Evolutionary conservation across 495 filamentous ascomycete species (phyloP).

Genomic region (Xylaria flabelliformis): DNA sequence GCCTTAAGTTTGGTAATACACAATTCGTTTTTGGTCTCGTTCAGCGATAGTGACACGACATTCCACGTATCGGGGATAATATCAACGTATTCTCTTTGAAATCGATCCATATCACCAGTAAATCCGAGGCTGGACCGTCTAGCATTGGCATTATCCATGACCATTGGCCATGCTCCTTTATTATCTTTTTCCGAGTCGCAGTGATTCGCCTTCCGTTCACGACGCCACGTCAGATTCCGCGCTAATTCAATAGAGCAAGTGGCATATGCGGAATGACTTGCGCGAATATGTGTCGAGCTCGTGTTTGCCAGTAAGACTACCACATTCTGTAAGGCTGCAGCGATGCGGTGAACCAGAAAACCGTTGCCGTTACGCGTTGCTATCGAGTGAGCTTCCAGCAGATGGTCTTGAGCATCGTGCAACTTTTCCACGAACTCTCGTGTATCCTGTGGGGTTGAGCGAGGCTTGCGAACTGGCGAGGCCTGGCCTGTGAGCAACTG

Average conservation of each 20-base stretch:
- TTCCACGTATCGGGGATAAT: slow-evolving; percentile 85
- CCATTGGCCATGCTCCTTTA: slow-evolving; percentile 39
- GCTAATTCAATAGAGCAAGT: slow-evolving; percentile 67
- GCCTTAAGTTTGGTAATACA: slow-evolving; percentile 78
- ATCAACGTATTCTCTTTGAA: slow-evolving; percentile 76
- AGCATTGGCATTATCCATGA: slow-evolving; percentile 30
- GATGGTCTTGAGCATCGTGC: slow-evolving; percentile 63
- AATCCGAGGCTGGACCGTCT: slow-evolving; percentile 47
- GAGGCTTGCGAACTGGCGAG: slow-evolving; percentile 39
- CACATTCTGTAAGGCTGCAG: slow-evolving; percentile 64
- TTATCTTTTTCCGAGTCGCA: slow-evolving; percentile 41
- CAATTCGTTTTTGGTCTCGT: slow-evolving; percentile 79
- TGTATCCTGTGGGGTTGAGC: slow-evolving; percentile 34
- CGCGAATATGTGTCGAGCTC: slow-evolving; percentile 36
- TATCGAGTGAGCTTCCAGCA: slow-evolving; percentile 62
- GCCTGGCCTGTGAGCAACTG: slow-evolving; percentile 25
- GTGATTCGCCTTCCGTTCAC: slow-evolving; percentile 62
- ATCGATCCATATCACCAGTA: slow-evolving; percentile 57
- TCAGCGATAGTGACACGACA: slow-evolving; percentile 82
- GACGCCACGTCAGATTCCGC: slow-evolving; percentile 63
- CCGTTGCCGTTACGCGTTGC: slow-evolving; percentile 55
- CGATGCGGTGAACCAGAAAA: slow-evolving; percentile 61
- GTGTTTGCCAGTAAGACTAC: slow-evolving; percentile 71
- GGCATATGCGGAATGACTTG: slow-evolving; percentile 63
- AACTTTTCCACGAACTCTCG: slow-evolving; percentile 63